Evolutionary conservation across 768 basidiomycete species (phyloP).

Genomic region (Naganishia onofrii): DNA sequence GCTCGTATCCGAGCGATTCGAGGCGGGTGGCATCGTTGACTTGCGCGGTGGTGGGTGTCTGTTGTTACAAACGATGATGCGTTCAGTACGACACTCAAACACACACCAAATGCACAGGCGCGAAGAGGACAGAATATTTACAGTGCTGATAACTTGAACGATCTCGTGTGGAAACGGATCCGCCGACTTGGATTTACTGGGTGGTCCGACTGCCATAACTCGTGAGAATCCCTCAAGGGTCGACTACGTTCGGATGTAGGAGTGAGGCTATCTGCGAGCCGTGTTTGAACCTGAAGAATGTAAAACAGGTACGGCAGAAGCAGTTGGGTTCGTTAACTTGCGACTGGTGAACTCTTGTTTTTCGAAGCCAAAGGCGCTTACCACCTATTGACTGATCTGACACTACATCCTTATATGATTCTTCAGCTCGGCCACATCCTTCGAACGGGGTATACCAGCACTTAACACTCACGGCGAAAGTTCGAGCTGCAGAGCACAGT

Average conservation of each 20-base stretch:
- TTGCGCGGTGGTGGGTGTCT: slow-evolving; percentile 5
- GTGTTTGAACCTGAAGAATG: too few species aligned
- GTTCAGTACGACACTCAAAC: neutral
- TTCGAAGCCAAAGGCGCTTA: slow-evolving; percentile 1
- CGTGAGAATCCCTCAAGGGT: neutral
- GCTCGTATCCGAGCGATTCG: slow-evolving; percentile 37
- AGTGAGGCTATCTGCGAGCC: neutral
- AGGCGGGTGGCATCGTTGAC: slow-evolving; percentile 26
- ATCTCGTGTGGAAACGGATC: slow-evolving; percentile 13
- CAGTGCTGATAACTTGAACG: slow-evolving; percentile 13
- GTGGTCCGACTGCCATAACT: neutral
- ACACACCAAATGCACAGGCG: neutral
- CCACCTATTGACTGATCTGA: neutral
- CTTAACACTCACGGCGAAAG: neutral
- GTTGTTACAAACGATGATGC: neutral
- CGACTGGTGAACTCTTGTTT: neutral
- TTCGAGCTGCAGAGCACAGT: neutral
- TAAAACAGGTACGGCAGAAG: too few species aligned
- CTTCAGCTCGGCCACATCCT: neutral
- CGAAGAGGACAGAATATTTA: neutral
- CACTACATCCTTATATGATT: neutral
- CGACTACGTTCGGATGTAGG: neutral
- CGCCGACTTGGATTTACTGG: neutral
- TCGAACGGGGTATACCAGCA: neutral
- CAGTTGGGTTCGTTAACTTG: too few species aligned